phyloP scores from a whole-genome alignment of 768 basidiomycete species.

The Cystofilobasidium ferigula region DNA sequence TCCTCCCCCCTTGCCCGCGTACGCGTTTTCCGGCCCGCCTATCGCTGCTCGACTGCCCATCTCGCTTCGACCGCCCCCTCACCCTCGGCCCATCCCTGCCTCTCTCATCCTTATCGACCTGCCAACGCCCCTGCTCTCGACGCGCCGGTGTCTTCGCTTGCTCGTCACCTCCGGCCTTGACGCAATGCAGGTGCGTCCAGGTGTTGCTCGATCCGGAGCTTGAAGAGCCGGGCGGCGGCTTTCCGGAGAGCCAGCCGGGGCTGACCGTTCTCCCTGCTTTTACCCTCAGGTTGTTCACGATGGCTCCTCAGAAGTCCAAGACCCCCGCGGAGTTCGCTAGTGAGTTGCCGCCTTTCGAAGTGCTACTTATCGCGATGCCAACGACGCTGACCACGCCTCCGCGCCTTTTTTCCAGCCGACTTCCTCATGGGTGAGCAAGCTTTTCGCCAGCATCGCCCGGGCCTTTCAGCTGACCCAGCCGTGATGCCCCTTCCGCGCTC shows the following conservation, averaged over 20 bases:
- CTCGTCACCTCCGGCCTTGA: conserved; percentile 28
- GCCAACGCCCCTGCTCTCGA: conserved; percentile 39
- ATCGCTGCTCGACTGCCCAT: conserved; percentile 48
- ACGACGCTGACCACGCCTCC: conserved; percentile 4
- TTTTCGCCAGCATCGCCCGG: not conserved
- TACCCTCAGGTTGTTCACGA: conserved; percentile 3
- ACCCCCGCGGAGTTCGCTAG: conserved; percentile 80
- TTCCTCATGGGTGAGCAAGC: conserved; percentile 90
- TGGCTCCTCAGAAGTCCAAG: conserved; percentile 56
- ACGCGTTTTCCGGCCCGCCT: not conserved
- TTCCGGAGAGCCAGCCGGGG: no score
- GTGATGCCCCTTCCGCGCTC: not conserved
- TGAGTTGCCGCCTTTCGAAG: conserved; percentile 37
- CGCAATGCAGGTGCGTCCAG: no score
- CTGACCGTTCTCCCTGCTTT: conserved; percentile 1
- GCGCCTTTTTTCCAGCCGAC: conserved; percentile 49
- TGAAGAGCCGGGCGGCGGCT: no score
- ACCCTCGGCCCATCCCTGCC: conserved; percentile 41
- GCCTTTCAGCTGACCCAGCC: not conserved
- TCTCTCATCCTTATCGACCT: conserved; percentile 39
- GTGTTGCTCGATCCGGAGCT: no score
- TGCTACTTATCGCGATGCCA: not conserved
- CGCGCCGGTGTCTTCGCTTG: conserved; percentile 37
- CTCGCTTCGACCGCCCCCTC: conserved; percentile 33
- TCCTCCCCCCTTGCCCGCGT: no score